Base-by-base conservation (phyloP, 1,284 basidiomycete genomes). In the Marasmius tenuissimus region DNA sequence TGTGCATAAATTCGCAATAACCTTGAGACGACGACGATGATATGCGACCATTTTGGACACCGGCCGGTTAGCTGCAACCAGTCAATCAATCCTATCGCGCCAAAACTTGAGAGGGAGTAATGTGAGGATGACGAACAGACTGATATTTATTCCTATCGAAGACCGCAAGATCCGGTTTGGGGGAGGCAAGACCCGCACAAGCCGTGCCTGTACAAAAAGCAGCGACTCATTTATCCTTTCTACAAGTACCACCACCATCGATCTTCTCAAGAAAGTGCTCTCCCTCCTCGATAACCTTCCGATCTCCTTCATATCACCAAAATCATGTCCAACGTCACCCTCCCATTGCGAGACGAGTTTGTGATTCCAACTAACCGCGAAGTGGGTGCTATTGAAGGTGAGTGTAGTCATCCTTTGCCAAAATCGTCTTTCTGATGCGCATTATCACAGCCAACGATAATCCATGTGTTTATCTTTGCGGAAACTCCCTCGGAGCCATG, bases 401-500 rank as follows among this genome's bases (percentile, higher is more conserved):
- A 52, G 59, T 34, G 12, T 34, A 16, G 33, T 27, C 38, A 20
- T 22, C 39, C 34, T n/a, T 55, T 54, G 12, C 55, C 63, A 51
- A 67, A 58, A 57, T 61, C 54, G 66, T 67, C 56, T 63, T 49
- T 59, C 49, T 66, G 63, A 84, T 81, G 52, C 54, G 56, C 2
- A 22, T 9, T 33, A 11, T 49, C 27, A 14, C 38, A 63, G 59
- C 52, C 38, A 34, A 72, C 79, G 84, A 87, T 65, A 73, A 75
- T 59, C 77, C 81, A 61, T 87, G 86, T 72, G 86, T 90, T 47
- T 99, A 99, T 76, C 87, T 99, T 57, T 97, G 94, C 75, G 97
- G 97, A 51, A 99, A 99, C 78, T 98, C 96, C 49, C 85, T 99
- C 3, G 97, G 97, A 1, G 83, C 91, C 53, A 81, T 96, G 68